phyloP scores from a whole-genome alignment of 805 yeast species.

The Nakazawaea laoshanensis region DNA sequence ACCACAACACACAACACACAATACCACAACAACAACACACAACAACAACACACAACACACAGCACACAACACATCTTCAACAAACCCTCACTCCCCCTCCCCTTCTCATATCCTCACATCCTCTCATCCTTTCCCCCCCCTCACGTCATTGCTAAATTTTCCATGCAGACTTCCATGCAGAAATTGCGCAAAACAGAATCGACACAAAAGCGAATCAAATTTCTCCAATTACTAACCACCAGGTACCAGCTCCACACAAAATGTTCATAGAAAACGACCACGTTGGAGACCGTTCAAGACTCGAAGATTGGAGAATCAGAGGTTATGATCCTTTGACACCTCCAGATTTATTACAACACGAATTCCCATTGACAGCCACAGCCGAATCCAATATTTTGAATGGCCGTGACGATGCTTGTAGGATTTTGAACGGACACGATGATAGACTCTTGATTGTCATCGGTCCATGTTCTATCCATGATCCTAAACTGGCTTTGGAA shows the following conservation, averaged over 20 bases:
- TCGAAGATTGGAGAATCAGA: slow-evolving; percentile 70
- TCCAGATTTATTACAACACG: slow-evolving; percentile 87
- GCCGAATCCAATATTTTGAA: slow-evolving; percentile 56
- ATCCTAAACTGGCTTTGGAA: slow-evolving; percentile 85
- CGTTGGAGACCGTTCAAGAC: slow-evolving; percentile 72
- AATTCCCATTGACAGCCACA: slow-evolving; percentile 56
- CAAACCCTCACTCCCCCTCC: too few relatives aligned
- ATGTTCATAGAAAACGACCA: slow-evolving; percentile 85
- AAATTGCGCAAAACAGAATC: too few relatives aligned
- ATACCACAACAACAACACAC: too few relatives aligned
- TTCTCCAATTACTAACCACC: not conserved
- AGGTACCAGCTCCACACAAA: slow-evolving; percentile 18
- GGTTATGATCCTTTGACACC: slow-evolving; percentile 97
- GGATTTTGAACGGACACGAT: slow-evolving; percentile 71
- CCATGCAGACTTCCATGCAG: too few relatives aligned
- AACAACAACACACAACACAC: too few relatives aligned
- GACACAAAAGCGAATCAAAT: too few relatives aligned
- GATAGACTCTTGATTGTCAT: slow-evolving; percentile 85
- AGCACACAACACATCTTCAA: too few relatives aligned
- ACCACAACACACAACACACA: too few relatives aligned
- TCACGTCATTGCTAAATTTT: too few relatives aligned
- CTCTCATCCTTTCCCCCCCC: too few relatives aligned
- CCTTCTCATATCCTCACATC: too few relatives aligned
- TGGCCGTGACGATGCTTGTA: slow-evolving; percentile 71
- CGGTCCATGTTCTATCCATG: slow-evolving; percentile 97